Conservation (phyloP, 202 grass and related monocot species). For the Musa balbisiana region DNA sequence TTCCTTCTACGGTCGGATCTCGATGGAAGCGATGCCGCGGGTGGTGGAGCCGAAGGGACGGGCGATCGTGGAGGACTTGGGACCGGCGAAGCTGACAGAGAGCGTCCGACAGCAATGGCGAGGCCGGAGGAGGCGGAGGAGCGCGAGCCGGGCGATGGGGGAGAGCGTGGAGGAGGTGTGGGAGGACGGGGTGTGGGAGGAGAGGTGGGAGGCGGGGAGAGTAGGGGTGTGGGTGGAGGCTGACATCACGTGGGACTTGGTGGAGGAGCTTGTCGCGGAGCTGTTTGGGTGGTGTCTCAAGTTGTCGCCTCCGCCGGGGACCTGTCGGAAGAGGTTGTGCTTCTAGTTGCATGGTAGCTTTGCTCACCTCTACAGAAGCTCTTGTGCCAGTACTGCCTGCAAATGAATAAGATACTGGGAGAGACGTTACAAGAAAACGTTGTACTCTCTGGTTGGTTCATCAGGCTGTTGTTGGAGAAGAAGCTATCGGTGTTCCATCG, state of each 20-base stretch:
- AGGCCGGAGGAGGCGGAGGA: too few relatives aligned
- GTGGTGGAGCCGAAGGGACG: constrained; percentile 4
- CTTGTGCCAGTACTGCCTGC: too few relatives aligned
- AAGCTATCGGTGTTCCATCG: too few relatives aligned
- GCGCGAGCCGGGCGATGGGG: constrained; percentile 18
- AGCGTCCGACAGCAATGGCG: too few relatives aligned
- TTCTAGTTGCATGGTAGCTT: background rate
- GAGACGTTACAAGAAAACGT: too few relatives aligned
- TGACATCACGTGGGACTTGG: constrained; percentile 51
- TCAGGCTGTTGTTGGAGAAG: too few relatives aligned
- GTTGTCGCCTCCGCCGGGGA: background rate
- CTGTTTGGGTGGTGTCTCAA: constrained; percentile 17
- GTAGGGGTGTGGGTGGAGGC: constrained; percentile 51
- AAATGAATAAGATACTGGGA: too few relatives aligned
- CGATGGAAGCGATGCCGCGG: too few relatives aligned
- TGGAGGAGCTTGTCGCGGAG: constrained; percentile 45
- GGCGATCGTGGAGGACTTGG: background rate
- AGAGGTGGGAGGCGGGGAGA: constrained; percentile 37
- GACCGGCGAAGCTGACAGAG: too few relatives aligned
- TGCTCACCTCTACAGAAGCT: too few relatives aligned
- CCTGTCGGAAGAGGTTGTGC: constrained; percentile 43
- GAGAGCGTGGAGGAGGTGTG: constrained; percentile 41
- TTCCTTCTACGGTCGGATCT: too few relatives aligned
- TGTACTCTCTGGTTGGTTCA: too few relatives aligned
- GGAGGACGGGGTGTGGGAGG: constrained; percentile 32